Evolutionary conservation across 164 flowering plant species (phyloP).

Genomic region (Magnolia officinalis): DNA sequence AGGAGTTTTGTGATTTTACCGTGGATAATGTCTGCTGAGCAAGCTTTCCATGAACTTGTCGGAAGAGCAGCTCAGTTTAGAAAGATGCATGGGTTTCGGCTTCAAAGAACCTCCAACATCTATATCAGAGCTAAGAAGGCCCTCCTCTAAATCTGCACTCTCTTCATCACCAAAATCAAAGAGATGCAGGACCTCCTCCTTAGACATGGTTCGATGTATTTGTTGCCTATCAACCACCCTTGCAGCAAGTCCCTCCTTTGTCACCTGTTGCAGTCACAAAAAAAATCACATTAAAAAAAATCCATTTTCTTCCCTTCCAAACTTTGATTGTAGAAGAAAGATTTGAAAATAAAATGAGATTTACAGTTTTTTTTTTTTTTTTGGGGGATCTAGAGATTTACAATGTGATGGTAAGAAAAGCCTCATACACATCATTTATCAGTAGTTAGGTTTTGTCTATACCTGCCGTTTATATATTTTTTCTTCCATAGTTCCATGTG

Average conservation of each 20-base stretch:
- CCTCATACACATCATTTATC: background rate
- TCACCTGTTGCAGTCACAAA: constrained; percentile 47
- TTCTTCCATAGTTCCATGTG: constrained; percentile 98
- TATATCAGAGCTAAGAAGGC: constrained; percentile 26
- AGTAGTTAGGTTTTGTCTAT: background rate
- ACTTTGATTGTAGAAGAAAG: background rate
- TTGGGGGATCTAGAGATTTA: no score
- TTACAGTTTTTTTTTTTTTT: no score
- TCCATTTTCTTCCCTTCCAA: background rate
- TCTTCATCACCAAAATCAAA: constrained; percentile 98
- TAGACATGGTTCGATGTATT: constrained; percentile 87
- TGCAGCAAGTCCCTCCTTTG: constrained; percentile 98
- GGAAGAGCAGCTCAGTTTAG: constrained; percentile 57
- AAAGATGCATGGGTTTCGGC: constrained; percentile 32
- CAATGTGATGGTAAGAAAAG: background rate
- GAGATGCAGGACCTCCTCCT: constrained; percentile 91
- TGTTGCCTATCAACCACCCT: constrained; percentile 99
- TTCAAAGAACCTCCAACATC: constrained; percentile 27
- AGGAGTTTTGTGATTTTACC: constrained; percentile 32
- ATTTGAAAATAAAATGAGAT: background rate
- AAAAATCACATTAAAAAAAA: no score
- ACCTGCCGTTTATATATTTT: constrained; percentile 99
- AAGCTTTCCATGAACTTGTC: constrained; percentile 84
- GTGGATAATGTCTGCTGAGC: constrained; percentile 63
- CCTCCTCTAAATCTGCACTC: constrained; percentile 33